phyloP scores from a whole-genome alignment of 495 filamentous ascomycete species.

The Lasiosphaeria hispida region DNA sequence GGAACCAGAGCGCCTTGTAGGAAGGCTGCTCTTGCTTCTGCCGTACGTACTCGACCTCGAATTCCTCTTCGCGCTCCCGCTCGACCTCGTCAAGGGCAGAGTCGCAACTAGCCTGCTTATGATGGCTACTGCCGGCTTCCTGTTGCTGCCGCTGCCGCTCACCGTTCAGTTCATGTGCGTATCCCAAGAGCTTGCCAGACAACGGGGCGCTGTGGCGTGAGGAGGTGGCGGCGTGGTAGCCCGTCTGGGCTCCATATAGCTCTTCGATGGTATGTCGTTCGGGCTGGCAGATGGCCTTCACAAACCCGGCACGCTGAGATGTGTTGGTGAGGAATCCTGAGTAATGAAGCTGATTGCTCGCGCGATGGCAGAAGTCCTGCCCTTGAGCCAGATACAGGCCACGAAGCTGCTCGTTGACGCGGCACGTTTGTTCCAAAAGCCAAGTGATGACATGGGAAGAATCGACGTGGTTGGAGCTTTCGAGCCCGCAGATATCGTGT shows the following conservation, averaged over 20 bases:
- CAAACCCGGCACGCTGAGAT: conserved; percentile 7
- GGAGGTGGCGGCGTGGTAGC: not conserved
- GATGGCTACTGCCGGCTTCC: too few species aligned
- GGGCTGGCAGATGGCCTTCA: conserved; percentile 21
- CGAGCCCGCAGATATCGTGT: conserved; percentile 27
- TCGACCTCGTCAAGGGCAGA: conserved; percentile 49
- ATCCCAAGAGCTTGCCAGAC: conserved; percentile 15
- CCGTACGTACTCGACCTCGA: conserved; percentile 41
- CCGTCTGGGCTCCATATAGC: conserved; percentile 24
- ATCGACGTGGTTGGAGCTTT: conserved; percentile 21
- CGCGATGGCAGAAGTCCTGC: conserved; percentile 48
- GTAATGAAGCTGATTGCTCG: conserved; percentile 6
- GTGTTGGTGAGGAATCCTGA: conserved; percentile 5
- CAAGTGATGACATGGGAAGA: conserved; percentile 53
- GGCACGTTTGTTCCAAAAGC: conserved; percentile 60
- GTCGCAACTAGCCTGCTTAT: not conserved
- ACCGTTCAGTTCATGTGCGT: conserved; percentile 25
- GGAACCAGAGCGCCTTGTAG: conserved; percentile 21
- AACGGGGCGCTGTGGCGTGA: not conserved
- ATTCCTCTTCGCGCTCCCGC: conserved; percentile 45
- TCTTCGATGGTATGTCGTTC: conserved; percentile 29
- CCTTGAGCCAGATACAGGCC: conserved; percentile 56
- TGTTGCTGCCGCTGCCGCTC: conserved; percentile 22
- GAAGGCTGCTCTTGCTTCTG: conserved; percentile 33
- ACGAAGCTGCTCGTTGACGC: conserved; percentile 48